Base-by-base conservation (phyloP, 331 rosid genomes). In the Dryas integrifolia region DNA sequence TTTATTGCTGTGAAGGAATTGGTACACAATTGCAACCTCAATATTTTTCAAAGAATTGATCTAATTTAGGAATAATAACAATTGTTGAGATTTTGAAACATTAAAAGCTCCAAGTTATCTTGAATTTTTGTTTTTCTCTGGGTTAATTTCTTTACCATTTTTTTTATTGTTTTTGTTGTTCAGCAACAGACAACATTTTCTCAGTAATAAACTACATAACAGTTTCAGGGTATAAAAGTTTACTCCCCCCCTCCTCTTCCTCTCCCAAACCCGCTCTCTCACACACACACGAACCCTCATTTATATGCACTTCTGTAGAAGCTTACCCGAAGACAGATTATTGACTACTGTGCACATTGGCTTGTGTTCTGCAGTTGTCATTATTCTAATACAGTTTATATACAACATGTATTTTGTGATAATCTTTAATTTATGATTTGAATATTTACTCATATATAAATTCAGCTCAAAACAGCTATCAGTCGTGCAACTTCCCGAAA, bases 1-100 rank as follows among this genome's bases (percentile, higher is more conserved):
- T 95, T 95, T 75, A 87, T 95, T 89, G 98, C 98, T 7, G 97
- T 95, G 82, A 95, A 95, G 80, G 98, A 95, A 85, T 78, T 95
- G 96, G 98, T 91, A 88, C 77, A 66, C 38, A 78, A 53, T 72
- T 67, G 24, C 67, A 61, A 6, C 59, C 50, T 78, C 63, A 39
- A 68, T 72, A 16, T 26, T 65, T 51, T 72, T 58, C 12, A 15
- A 39, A 43, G 35, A 58, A 56, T 47, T 67, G 8, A 51, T 73
- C 71, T 52, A 44, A 46, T 39, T 12, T 76, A 72, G 77, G 63
- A 67, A 57, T 59, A 70, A 26, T 52, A 8, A 14, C 6, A 58
- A 58, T 59, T 1, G 5, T 8, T 70, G 51, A 26, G 59, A 76
- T 21, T 38, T 45, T 41, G 65, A 4, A 39, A 60, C 26, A 21